phyloP scores from a whole-genome alignment of 176 grass and related monocot species.

The Eragrostis nindensis region DNA sequence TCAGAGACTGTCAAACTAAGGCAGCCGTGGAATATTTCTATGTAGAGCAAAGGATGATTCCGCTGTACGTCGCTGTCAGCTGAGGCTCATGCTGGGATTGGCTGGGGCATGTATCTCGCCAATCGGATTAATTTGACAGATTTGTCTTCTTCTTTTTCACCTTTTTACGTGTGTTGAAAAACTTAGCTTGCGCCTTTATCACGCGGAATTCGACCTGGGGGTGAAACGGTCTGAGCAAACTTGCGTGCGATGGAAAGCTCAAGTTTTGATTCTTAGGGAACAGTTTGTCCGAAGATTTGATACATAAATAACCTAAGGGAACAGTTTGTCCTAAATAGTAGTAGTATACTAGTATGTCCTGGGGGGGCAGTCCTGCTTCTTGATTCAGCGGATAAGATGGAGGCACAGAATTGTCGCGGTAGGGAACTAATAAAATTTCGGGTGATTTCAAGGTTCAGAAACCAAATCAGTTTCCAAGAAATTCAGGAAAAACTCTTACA shows the following conservation, averaged over 20 bases:
- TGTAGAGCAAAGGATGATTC: conserved; percentile 34
- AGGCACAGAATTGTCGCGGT: no score
- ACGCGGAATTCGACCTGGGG: background rate
- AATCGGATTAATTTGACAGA: background rate
- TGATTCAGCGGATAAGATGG: background rate
- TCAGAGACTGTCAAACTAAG: conserved; percentile 41
- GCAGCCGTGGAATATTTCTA: conserved; percentile 38
- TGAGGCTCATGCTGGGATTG: background rate
- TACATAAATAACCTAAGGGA: background rate
- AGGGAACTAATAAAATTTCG: no score
- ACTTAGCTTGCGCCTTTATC: background rate
- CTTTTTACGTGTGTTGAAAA: background rate
- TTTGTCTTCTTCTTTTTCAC: background rate
- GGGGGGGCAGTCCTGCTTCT: background rate
- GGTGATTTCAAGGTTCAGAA: no score
- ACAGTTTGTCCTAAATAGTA: no score
- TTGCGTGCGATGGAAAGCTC: background rate
- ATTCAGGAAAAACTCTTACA: background rate
- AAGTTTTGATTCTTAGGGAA: background rate
- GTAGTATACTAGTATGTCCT: no score
- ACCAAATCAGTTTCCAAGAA: background rate
- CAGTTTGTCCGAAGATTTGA: background rate
- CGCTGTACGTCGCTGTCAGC: background rate
- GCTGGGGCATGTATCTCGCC: background rate
- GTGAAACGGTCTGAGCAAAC: background rate